These are phyloP conservation scores for Passalora sequoiae DNA, from an alignment of 2,329 filamentous ascomycete species.

Conservation along the genomic window DNA sequence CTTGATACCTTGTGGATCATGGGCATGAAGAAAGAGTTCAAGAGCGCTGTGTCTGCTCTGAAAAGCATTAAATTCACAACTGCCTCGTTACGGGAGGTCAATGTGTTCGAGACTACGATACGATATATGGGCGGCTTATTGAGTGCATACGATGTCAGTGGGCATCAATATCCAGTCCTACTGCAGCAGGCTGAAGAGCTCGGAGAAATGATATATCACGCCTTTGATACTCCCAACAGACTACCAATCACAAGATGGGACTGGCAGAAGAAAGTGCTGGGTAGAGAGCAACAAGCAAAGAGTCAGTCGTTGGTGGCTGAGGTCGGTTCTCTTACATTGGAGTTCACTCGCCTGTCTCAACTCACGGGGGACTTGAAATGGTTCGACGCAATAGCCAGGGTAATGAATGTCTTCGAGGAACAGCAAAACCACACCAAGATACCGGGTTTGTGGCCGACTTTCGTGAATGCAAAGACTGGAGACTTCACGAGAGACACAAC, in stretches of 20 bases:
- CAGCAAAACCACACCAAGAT: slow-evolving; percentile 52
- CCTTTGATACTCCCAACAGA: slow-evolving; percentile 64
- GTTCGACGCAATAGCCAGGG: slow-evolving; percentile 58
- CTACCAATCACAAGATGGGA: slow-evolving; percentile 59
- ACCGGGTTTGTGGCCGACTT: slow-evolving; percentile 59
- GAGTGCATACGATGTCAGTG: slow-evolving; percentile 63
- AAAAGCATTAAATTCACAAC: slow-evolving; percentile 58
- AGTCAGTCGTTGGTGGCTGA: slow-evolving; percentile 44
- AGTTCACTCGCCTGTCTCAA: slow-evolving; percentile 61
- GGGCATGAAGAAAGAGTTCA: slow-evolving; percentile 61
- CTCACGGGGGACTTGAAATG: slow-evolving; percentile 56
- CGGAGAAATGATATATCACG: slow-evolving; percentile 59
- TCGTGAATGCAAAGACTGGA: slow-evolving; percentile 43
- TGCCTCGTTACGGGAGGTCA: slow-evolving; percentile 49
- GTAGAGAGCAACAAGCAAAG: slow-evolving; percentile 31
- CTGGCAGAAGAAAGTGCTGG: slow-evolving; percentile 42
- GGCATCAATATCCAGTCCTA: slow-evolving; percentile 41
- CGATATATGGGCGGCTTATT: slow-evolving; percentile 67
- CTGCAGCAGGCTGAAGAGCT: slow-evolving; percentile 60
- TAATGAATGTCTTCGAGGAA: slow-evolving; percentile 52
- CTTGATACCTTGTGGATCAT: slow-evolving; percentile 72
- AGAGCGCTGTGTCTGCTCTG: slow-evolving; percentile 56
- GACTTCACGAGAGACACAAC: slow-evolving; percentile 30
- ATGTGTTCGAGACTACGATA: slow-evolving; percentile 67
- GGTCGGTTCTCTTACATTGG: slow-evolving; percentile 56